Percentiles rank a stretch among this genome's conserved stretches.
These are phyloP conservation scores for Rosa hybrid DNA, from an alignment of 331 rosid genomes.

Conservation along the genomic window DNA sequence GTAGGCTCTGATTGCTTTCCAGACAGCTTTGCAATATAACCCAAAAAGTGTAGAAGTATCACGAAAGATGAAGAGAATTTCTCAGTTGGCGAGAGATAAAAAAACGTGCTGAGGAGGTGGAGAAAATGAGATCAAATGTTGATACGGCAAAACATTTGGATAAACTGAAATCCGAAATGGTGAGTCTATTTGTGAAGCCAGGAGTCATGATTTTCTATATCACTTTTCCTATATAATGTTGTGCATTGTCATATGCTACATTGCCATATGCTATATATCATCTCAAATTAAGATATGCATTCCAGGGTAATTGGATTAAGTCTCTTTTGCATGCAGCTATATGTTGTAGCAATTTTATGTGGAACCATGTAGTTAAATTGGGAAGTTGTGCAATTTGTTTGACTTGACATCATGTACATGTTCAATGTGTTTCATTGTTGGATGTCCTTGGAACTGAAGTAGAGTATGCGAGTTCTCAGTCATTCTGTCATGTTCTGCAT, in stretches of 20 bases:
- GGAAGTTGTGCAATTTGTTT: too few species aligned
- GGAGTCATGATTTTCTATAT: slow-evolving; percentile 9
- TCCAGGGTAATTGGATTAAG: too few species aligned
- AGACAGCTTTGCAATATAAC: slow-evolving; percentile 73
- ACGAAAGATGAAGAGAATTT: slow-evolving; percentile 76
- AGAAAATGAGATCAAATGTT: slow-evolving; percentile 80
- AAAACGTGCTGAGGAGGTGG: slow-evolving; percentile 79
- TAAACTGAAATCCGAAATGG: slow-evolving; percentile 78
- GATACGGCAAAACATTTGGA: slow-evolving; percentile 79
- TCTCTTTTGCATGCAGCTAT: too few species aligned
- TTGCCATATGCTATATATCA: background rate
- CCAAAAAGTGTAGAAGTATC: slow-evolving; percentile 88
- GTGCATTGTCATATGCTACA: background rate
- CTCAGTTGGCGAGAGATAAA: slow-evolving; percentile 71
- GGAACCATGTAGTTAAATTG: too few species aligned
- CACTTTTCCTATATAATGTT: background rate
- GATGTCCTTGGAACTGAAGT: too few species aligned
- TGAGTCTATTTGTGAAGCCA: slow-evolving; percentile 37
- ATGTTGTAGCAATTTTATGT: too few species aligned
- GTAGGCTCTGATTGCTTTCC: slow-evolving; percentile 83
- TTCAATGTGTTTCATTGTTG: too few species aligned
- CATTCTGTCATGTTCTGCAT: too few species aligned
- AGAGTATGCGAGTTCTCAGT: too few species aligned
- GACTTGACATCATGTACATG: too few species aligned
- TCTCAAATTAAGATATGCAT: background rate